Base-by-base conservation (phyloP, 352 stramenopile genomes). In the Peronospora belbahrii region DNA sequence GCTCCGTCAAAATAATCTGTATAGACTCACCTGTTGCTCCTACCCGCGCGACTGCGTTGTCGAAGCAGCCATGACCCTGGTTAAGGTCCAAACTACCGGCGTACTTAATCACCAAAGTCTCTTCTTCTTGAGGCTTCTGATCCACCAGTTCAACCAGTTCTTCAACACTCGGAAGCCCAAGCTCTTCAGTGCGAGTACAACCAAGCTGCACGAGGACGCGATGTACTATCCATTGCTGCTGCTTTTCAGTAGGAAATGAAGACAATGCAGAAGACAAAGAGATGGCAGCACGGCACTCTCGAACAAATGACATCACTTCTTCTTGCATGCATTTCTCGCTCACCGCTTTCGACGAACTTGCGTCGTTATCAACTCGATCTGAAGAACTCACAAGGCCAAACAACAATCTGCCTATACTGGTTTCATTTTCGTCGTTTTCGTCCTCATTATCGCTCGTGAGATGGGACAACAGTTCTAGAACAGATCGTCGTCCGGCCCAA, bases 1-100 rank as follows among this genome's bases (percentile, higher is more conserved):
- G 63, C 41, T 69, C 51, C 18, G 57, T 68, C 40, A 70, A 62
- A 34, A 62, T 52, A 56, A 48, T 58, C 42, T 38, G 62, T 39
- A 19, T 35, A 32, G 48, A 78, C 63, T 74, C 60, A 84, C 66
- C 63, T 85, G 67, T 62, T 63, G 52, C 35, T 6, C 38, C 27
- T 6, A 48, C 38, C 2, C 30, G 18, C 19, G 30, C 22, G 17
- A 34, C 17, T 30, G 22, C 28, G 18, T 51, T 38, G 20, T 56
- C 19, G 17, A 36, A 34, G 28, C 40, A 50, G 18, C 10, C 22
- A 7, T 55, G 41, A 4, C 23, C 38, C n/a, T 48, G 36, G 2
- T 32, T 32, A 13, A 74, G 28, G 25, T 59, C 60, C 25, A 80
- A 44, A 17, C 50, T 63, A n/a, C 52, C 74, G 7, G 52, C 49